Percentiles rank a stretch among this genome's conserved stretches.
phyloP scores from a whole-genome alignment of 176 grass and related monocot species.

The Carex scoparia region DNA sequence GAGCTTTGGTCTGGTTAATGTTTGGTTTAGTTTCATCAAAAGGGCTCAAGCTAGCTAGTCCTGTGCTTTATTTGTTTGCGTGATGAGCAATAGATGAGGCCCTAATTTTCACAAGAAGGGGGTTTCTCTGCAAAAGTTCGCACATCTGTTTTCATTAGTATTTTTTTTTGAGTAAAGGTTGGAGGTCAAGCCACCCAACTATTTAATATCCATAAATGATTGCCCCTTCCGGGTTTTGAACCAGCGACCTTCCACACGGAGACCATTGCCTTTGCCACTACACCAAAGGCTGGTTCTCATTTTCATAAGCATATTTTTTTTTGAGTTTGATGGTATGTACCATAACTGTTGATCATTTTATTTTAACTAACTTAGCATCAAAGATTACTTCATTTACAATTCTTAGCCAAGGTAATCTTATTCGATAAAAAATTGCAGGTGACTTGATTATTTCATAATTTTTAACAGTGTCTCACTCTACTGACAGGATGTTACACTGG shows the following conservation, averaged over 20 bases:
- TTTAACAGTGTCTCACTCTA: neutral
- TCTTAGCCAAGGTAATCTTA: neutral
- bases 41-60: neutral
- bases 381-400: neutral
- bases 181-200: no score
- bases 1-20: no score
- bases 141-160: neutral
- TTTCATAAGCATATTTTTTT: no score
- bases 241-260: no score
- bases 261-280: no score
- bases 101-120: neutral
- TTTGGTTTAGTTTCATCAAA: neutral
- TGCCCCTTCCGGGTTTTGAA: no score
- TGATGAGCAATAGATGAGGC: neutral
- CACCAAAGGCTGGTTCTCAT: no score
- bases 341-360: neutral
- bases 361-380: neutral
- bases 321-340: neutral
- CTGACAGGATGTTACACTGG: constrained; percentile 18
- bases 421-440: neutral
- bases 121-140: neutral
- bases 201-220: no score
- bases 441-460: neutral
- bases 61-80: neutral
- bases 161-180: neutral